These are phyloP conservation scores for Ceratobasidium papillatum DNA, from an alignment of 1,284 basidiomycete species.

Conservation along the genomic window DNA sequence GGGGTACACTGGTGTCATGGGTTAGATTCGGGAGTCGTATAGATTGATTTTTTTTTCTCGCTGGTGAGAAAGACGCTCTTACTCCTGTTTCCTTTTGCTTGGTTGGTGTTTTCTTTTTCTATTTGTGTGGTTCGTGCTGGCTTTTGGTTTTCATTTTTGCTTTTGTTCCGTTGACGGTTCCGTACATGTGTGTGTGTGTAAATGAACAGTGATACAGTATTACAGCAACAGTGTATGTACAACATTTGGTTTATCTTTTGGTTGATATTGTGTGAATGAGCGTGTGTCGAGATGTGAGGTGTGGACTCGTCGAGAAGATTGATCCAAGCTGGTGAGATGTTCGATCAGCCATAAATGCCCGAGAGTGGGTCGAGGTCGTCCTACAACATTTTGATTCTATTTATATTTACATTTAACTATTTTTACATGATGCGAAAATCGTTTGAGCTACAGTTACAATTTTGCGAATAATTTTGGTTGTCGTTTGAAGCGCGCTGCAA, in stretches of 20 bases:
- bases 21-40: neutral
- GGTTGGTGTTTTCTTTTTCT: neutral
- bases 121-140: neutral
- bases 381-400: neutral
- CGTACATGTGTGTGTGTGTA: constrained; percentile 18
- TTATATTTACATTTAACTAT: too few species aligned
- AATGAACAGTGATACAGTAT: constrained; percentile 3
- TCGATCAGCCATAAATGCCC: too few species aligned
- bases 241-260: constrained; percentile 1
- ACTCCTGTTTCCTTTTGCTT: neutral
- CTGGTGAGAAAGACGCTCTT: neutral
- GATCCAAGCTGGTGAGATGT: neutral
- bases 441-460: neutral
- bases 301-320: neutral
- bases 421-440: neutral
- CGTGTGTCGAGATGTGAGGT: neutral
- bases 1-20: constrained; percentile 42
- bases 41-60: constrained; percentile 3
- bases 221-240: constrained; percentile 30
- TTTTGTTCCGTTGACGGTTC: neutral
- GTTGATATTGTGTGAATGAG: neutral
- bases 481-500: constrained; percentile 38
- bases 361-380: too few species aligned
- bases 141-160: neutral
- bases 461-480: constrained; percentile 30